These are phyloP conservation scores for Cercophora sp. DNA, from an alignment of 495 filamentous ascomycete species.

Conservation along the genomic window DNA sequence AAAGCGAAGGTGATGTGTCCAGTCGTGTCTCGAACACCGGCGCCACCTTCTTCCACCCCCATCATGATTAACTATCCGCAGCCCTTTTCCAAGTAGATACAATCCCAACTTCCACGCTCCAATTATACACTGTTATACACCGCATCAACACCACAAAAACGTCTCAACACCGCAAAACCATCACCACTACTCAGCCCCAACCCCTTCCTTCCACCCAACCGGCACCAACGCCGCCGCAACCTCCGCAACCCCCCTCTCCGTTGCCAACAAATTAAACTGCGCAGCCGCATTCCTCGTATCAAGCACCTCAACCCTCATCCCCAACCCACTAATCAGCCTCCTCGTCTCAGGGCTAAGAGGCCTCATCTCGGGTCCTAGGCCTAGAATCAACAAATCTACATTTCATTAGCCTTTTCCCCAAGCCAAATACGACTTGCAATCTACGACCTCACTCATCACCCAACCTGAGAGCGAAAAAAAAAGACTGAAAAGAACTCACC, in stretches of 20 bases:
- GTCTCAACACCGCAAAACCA: too few relatives aligned
- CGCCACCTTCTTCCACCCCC: too few relatives aligned
- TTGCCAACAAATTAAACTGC: constrained; percentile 83
- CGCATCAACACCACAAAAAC: too few relatives aligned
- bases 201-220: constrained; percentile 68
- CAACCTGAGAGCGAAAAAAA: constrained; percentile 4
- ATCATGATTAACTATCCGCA: too few relatives aligned
- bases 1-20: too few relatives aligned
- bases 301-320: constrained; percentile 81
- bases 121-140: too few relatives aligned
- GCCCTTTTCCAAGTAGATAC: too few relatives aligned
- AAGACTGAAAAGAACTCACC: constrained; percentile 51
- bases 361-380: constrained; percentile 68
- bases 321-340: constrained; percentile 66
- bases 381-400: constrained; percentile 82
- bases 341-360: constrained; percentile 74
- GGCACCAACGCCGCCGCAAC: constrained; percentile 89
- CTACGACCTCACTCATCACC: not conserved
- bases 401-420: constrained; percentile 8
- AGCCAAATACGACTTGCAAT: too few relatives aligned
- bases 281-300: constrained; percentile 93
- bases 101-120: too few relatives aligned
- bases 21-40: too few relatives aligned
- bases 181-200: constrained; percentile 29
- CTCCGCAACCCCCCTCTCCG: constrained; percentile 71